Evolutionary conservation across 192 early-diverging fungal species (phyloP).

Genomic region (Linnemannia hyalina): DNA sequence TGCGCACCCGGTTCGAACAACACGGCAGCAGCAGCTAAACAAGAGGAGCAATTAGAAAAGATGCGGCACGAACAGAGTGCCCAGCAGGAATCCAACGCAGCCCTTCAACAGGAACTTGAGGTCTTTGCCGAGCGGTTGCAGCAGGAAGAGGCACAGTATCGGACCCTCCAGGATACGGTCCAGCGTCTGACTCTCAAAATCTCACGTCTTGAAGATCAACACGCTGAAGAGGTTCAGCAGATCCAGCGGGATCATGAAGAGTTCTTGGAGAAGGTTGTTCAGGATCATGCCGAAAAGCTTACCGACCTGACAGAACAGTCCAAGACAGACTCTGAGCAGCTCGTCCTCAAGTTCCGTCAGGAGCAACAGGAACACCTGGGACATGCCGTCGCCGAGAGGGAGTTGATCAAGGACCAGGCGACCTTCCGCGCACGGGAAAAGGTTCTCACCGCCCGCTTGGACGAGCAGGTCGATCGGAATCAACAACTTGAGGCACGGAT

Average conservation of each 20-base stretch:
- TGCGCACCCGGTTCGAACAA: neutral
- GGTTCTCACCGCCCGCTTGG: conserved; percentile 2
- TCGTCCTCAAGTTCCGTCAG: neutral
- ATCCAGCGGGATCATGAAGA: conserved; percentile 38
- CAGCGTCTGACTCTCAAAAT: conserved; percentile 22
- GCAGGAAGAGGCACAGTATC: conserved; percentile 34
- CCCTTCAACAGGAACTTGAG: conserved; percentile 7
- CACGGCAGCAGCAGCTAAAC: no score
- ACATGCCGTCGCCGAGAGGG: neutral
- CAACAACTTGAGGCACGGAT: conserved; percentile 14
- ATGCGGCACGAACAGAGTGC: neutral
- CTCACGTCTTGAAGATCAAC: neutral
- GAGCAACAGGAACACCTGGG: neutral
- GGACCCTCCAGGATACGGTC: conserved; percentile 27
- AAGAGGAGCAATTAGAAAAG: neutral
- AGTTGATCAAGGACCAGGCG: neutral
- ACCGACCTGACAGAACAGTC: conserved; percentile 28
- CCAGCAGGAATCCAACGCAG: neutral
- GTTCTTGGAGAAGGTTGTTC: conserved; percentile 32
- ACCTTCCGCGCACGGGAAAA: conserved; percentile 17
- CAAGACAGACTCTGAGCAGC: conserved; percentile 19
- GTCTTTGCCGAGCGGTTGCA: conserved; percentile 4
- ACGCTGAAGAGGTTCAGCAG: conserved; percentile 20
- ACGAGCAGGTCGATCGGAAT: conserved; percentile 15
- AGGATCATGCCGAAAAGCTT: conserved; percentile 26